Conservation (phyloP, 225 moss, liverwort and hornwort genomes). For the Pleurozium schreberi region DNA sequence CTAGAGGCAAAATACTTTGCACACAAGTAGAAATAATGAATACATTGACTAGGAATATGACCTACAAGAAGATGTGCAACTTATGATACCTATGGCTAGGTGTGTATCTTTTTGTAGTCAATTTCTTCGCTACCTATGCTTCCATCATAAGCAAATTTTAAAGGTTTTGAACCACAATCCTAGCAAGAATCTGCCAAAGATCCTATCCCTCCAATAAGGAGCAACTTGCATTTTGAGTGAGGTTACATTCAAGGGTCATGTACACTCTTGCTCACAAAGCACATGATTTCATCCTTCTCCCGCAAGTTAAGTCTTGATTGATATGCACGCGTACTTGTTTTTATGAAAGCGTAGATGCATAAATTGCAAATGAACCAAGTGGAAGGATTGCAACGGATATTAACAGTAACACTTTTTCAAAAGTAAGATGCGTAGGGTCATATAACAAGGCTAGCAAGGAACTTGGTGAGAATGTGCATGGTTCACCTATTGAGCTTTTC, state of each 20-base stretch:
- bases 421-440: neutral
- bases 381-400: fast-evolving
- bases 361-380: neutral
- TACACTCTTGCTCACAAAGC: fast-evolving
- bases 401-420: fast-evolving
- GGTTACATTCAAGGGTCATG: too few species aligned
- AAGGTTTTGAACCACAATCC: fast-evolving
- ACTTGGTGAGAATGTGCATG: fast-evolving
- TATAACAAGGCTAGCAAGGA: too few species aligned
- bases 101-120: fast-evolving
- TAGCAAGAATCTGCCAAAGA: neutral
- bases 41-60: fast-evolving
- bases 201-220: fast-evolving
- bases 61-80: too few species aligned
- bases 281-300: fast-evolving
- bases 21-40: neutral
- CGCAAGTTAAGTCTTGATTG: neutral
- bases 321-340: fast-evolving
- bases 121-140: neutral
- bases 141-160: neutral
- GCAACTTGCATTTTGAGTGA: neutral
- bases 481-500: fast-evolving
- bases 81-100: too few species aligned
- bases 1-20: neutral
- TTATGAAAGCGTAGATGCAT: too few species aligned